Evolutionary conservation across 176 grass and related monocot species (phyloP).

Genomic region (Zizania latifolia): DNA sequence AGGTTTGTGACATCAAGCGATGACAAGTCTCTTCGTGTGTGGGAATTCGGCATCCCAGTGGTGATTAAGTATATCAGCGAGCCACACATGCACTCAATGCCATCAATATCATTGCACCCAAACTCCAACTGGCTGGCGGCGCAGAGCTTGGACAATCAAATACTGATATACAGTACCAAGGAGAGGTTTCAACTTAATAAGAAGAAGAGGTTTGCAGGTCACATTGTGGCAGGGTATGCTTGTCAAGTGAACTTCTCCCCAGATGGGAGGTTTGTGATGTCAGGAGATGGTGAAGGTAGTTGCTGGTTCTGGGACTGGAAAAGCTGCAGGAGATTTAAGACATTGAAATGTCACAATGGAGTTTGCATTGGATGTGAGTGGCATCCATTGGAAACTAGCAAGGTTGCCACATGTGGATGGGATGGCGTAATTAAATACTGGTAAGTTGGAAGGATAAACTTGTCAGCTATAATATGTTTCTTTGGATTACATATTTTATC

Average conservation of each 20-base stretch:
- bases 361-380: conserved; percentile 97
- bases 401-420: conserved; percentile 97
- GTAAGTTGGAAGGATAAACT: conserved; percentile 44
- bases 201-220: conserved; percentile 96
- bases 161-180: conserved; percentile 98
- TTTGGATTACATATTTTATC: neutral
- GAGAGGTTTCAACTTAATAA: conserved; percentile 99
- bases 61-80: conserved; percentile 99
- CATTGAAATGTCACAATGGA: conserved; percentile 78
- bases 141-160: conserved; percentile 98
- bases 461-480: neutral
- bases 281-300: conserved; percentile 91
- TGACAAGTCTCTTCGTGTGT: conserved; percentile 89
- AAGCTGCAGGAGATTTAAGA: conserved; percentile 83
- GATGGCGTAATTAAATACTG: conserved; percentile 99
- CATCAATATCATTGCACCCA: conserved; percentile 72
- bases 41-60: conserved; percentile 97
- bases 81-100: conserved; percentile 99
- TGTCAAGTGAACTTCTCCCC: conserved; percentile 98
- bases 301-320: conserved; percentile 99
- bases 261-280: conserved; percentile 93
- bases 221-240: conserved; percentile 94
- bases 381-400: conserved; percentile 97
- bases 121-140: conserved; percentile 97
- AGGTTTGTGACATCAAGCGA: conserved; percentile 98